Percentiles rank a stretch among this genome's conserved stretches.
phyloP scores from a whole-genome alignment of 2,329 filamentous ascomycete genomes.

The Hysterium pulicare region DNA sequence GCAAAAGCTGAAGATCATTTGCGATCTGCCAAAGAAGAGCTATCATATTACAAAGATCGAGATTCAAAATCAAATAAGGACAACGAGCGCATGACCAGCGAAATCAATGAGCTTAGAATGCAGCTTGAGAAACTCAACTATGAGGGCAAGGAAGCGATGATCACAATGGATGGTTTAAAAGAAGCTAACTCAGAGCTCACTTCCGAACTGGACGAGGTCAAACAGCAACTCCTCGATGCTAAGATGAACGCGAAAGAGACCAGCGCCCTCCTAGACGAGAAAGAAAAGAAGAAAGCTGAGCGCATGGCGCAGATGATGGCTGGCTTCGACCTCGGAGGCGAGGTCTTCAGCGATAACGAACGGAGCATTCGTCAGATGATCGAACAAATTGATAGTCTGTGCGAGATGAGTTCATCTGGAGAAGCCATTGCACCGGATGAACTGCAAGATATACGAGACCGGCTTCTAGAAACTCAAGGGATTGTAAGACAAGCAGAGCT shows the following conservation, averaged over 20 bases:
- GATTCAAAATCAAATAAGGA: constrained; percentile 80
- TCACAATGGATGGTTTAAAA: constrained; percentile 96
- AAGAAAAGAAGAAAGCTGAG: constrained; percentile 97
- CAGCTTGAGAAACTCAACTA: constrained; percentile 93
- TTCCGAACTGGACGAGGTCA: constrained; percentile 85
- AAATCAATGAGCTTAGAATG: constrained; percentile 94
- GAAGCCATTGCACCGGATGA: constrained; percentile 80
- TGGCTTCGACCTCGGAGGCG: constrained; percentile 88
- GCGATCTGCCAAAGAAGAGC: constrained; percentile 80
- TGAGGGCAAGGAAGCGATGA: constrained; percentile 92
- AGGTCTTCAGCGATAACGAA: constrained; percentile 93
- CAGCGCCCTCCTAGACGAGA: constrained; percentile 85
- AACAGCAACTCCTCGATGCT: constrained; percentile 91
- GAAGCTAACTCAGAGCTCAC: constrained; percentile 94
- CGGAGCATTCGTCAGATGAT: constrained; percentile 79
- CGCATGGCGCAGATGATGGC: constrained; percentile 99
- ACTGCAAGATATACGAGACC: constrained; percentile 70
- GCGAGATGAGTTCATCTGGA: constrained; percentile 72
- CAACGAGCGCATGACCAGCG: constrained; percentile 80
- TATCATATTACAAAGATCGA: constrained; percentile 80
- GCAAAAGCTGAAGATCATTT: constrained; percentile 75
- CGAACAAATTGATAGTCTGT: constrained; percentile 73
- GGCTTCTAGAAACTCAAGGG: constrained; percentile 83
- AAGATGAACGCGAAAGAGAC: constrained; percentile 97
- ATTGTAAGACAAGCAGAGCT: constrained; percentile 91